Base-by-base conservation (phyloP, 2,329 filamentous ascomycete species). In the Thielaviopsis populi region DNA sequence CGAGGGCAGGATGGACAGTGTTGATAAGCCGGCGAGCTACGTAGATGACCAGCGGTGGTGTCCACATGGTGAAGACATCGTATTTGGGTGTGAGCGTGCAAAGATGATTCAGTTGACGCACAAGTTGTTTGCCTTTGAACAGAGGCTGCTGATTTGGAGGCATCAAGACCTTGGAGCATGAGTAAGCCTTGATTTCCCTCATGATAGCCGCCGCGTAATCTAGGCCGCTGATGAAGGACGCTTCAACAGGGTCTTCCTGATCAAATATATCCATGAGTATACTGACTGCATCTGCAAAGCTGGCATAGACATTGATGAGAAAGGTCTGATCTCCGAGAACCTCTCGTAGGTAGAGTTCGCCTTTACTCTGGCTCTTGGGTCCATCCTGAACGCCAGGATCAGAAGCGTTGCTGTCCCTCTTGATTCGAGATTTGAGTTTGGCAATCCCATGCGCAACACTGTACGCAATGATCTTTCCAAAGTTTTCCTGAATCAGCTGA, bases 101-200 rank as follows among this genome's bases (percentile, higher is more conserved):
- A n/a, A 97, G 75, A 64, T 90, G 83, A 15, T 87, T 80, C 24
- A 97, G 79, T 70, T 94, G 85, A 66, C 86, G 82, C 11, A 86
- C 77, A 2, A 99, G 78, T 69, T 87, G 88, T 68, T 86, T 90
- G 33, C 86, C 85, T 68, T 82, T 86, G 75, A 96, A 97, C 62
- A 84, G 85, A 2, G 94, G 94, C 69, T 97, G 91, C 68, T 96
- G 91, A 64, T 87, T 89, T 11, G 86, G 78, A 2, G 90, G 87
- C 7, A 96, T 76, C 13, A 76, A 74, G 33, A 82, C 79, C 1
- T 77, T 75, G 0, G 91, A 91, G 67, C 85, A 78, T 37, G 87
- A 83, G 68, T 86, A 84, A 2, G 72, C 74, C 68, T 84, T 86
- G 70, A 99, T 96, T 33, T 83, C 79, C 17, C 77, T 75, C 74